Evolutionary conservation across 2,329 filamentous ascomycete species (phyloP), one percentile per base, ranked within the genome.

Genomic region (Diplodia intermedia): DNA sequence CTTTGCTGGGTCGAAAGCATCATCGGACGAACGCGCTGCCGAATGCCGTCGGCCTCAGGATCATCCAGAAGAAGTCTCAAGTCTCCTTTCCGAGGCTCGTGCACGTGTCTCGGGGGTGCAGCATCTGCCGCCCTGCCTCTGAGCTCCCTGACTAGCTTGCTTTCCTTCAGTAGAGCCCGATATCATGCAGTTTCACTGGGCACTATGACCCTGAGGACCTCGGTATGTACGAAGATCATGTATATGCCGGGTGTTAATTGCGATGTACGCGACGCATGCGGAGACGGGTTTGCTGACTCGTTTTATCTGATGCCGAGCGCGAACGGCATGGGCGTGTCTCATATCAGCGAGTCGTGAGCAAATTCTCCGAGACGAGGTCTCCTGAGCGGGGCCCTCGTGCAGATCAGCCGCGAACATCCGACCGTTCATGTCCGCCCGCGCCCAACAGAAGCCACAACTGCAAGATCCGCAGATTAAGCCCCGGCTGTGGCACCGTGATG

Each of bases 401-500:
- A 55, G 65, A 52, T 67, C 65, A 61, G 38, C 54, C 43, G 36
- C 57, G 26, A 14, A 62, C 49, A 62, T 62, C 43, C 57, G 57
- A 62, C 77, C 91, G 3, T 73, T 89, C 2, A 82, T 88, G 2
- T 83, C 86, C 71, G 79, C 84, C 0, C 74, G 91, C 2, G 78
- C 92, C 1, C 81, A 79, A 15, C 84, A 84, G 40, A 73, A 87
- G 65, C 90, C 90, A 0, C 92, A 90, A 90, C 77, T 87, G 2
- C 78, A 86, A 71, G 90, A 92, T 75, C 89, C 90, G 0, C 79
- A 89, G 0, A 88, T 89, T 0, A 78, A 88, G 50, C 87, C 90
- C 20, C 80, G 92, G 0, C 89, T 89, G 0, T 92, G 89, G 85
- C 77, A 83, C 31, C 26, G 57, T n/a, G 81, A 86, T 2, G 72